A percentile compares a stretch with the other conserved stretches of the same genome.
Evolutionary conservation across 768 basidiomycete species (phyloP).

Genomic region (Kwoniella sp.): DNA sequence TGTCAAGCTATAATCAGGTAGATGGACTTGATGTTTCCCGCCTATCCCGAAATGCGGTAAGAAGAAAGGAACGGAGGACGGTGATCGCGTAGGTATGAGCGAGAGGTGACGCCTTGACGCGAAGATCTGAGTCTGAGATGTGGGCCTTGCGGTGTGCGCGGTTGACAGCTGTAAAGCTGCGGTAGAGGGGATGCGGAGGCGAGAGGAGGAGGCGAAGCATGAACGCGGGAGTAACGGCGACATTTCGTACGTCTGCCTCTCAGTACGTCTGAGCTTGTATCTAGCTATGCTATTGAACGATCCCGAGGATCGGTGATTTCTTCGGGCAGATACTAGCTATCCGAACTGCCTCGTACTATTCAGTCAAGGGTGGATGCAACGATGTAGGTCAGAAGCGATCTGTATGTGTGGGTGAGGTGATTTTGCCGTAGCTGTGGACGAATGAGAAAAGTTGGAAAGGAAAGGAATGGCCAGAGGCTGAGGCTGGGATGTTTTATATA

Average conservation of each 20-base stretch:
- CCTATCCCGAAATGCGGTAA: constrained; percentile 29
- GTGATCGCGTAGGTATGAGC: constrained; percentile 14
- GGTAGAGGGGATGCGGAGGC: not conserved
- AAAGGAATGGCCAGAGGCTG: not conserved
- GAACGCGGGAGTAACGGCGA: constrained; percentile 15
- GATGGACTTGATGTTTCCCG: constrained; percentile 10
- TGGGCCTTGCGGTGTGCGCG: too few species aligned
- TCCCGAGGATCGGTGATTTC: too few species aligned
- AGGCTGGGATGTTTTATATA: not conserved
- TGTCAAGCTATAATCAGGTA: not conserved
- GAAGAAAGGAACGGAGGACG: constrained; percentile 34
- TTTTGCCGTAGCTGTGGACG: not conserved
- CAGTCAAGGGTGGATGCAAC: too few species aligned
- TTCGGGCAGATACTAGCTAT: too few species aligned
- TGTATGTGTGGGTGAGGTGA: not conserved
- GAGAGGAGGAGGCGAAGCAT: constrained; percentile 28
- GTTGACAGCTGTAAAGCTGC: too few species aligned
- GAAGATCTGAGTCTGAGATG: constrained; percentile 1
- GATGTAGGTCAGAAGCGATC: not conserved
- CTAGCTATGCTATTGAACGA: too few species aligned
- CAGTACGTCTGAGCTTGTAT: not conserved
- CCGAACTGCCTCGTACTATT: too few species aligned
- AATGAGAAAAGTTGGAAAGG: not conserved
- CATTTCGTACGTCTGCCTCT: not conserved
- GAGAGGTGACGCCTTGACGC: constrained; percentile 7